Conservation (phyloP, 129 eudicot species). For the Silybum marianum region DNA sequence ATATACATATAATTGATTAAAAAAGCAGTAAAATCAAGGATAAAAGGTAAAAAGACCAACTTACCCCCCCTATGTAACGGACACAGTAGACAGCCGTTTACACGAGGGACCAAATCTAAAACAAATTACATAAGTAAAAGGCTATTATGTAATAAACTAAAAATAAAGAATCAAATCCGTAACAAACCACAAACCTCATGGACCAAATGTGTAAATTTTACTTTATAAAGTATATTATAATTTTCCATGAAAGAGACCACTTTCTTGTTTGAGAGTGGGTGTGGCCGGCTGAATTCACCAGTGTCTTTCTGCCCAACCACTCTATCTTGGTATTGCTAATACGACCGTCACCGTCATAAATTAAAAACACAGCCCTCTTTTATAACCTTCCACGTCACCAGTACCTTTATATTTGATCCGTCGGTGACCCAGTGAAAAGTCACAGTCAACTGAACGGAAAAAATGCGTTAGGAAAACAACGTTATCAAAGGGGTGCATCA, state of each 20-base stretch:
- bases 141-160: too few species aligned
- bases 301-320: conserved; percentile 19
- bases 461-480: conserved; percentile 5
- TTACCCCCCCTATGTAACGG: too few species aligned
- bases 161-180: too few species aligned
- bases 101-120: too few species aligned
- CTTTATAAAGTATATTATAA: too few species aligned
- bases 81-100: too few species aligned
- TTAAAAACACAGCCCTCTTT: background rate
- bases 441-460: background rate
- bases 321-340: background rate
- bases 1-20: too few species aligned
- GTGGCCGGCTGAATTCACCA: conserved; percentile 21
- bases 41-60: too few species aligned
- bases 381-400: background rate
- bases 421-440: background rate
- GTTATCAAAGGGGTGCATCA: background rate
- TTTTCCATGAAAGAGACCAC: background rate
- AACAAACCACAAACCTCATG: too few species aligned
- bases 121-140: too few species aligned
- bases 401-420: background rate
- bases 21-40: too few species aligned
- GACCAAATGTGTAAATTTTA: too few species aligned
- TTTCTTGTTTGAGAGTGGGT: conserved; percentile 2
- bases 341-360: background rate